Percentiles rank a stretch among this genome's conserved stretches.
Conservation (phyloP, 2,329 filamentous ascomycete genomes). For the Exophiala alcalophila region DNA sequence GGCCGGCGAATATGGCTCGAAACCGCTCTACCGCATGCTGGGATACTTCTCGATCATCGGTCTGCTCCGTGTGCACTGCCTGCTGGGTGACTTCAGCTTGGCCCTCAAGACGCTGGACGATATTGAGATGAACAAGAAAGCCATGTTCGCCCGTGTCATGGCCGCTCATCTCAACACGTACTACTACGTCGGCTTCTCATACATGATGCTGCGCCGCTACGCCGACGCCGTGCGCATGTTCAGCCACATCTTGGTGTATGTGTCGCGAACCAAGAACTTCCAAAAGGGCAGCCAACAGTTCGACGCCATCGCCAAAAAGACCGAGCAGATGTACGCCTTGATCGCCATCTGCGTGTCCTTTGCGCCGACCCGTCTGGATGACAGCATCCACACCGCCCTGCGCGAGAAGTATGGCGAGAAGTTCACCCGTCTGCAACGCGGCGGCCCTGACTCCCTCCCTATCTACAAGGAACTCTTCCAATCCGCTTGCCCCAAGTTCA, state of each 20-base stretch:
- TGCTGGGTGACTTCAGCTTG: slow-evolving; percentile 95
- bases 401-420: slow-evolving; percentile 99
- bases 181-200: slow-evolving; percentile 99
- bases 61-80: slow-evolving; percentile 88
- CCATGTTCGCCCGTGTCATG: slow-evolving; percentile 99
- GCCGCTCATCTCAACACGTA: slow-evolving; percentile 99
- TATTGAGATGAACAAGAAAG: slow-evolving; percentile 99
- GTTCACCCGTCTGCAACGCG: slow-evolving; percentile 92
- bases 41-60: slow-evolving; percentile 99
- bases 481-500: slow-evolving; percentile 98
- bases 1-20: slow-evolving; percentile 90
- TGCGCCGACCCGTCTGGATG: slow-evolving; percentile 93
- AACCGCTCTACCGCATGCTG: slow-evolving; percentile 95
- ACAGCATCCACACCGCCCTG: slow-evolving; percentile 97
- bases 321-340: slow-evolving; percentile 99
- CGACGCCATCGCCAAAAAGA: slow-evolving; percentile 99
- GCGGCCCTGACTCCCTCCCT: slow-evolving; percentile 89
- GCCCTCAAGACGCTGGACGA: slow-evolving; percentile 98
- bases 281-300: slow-evolving; percentile 92
- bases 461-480: slow-evolving; percentile 99
- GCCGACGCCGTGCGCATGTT: slow-evolving; percentile 99
- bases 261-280: slow-evolving; percentile 99
- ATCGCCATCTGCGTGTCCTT: slow-evolving; percentile 99
- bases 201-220: slow-evolving; percentile 99
- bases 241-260: slow-evolving; percentile 99